These are phyloP conservation scores for Penicillium sp. DNA, from an alignment of 2,329 filamentous ascomycete genomes.

Conservation along the genomic window DNA sequence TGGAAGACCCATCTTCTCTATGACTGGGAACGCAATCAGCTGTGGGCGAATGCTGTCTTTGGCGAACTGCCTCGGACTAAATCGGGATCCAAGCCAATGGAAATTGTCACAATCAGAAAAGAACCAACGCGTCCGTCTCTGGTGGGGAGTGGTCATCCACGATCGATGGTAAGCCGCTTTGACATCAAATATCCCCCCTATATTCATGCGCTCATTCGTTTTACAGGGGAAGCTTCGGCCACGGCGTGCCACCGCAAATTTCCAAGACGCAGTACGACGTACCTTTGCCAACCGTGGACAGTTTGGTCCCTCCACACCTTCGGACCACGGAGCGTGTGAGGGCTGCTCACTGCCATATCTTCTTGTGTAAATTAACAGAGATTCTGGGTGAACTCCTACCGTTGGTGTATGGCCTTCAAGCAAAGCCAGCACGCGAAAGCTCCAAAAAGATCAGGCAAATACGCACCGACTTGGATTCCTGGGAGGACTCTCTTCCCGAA, in stretches of 20 bases:
- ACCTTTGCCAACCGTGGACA: constrained; percentile 45
- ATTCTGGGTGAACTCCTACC: constrained; percentile 43
- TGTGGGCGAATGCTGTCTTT: constrained; percentile 50
- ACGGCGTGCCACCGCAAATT: constrained; percentile 51
- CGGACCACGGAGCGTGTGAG: constrained; percentile 38
- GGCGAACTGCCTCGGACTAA: constrained; percentile 51
- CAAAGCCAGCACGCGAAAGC: constrained; percentile 38
- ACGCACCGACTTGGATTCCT: constrained; percentile 41
- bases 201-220: constrained; percentile 15
- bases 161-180: constrained; percentile 44
- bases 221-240: constrained; percentile 48
- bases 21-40: constrained; percentile 53
- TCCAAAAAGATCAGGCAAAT: constrained; percentile 43
- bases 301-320: constrained; percentile 33
- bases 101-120: constrained; percentile 48
- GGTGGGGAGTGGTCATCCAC: constrained; percentile 54
- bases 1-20: constrained; percentile 55
- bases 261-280: constrained; percentile 52
- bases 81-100: constrained; percentile 51
- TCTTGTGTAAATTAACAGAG: constrained; percentile 47
- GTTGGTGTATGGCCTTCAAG: constrained; percentile 42
- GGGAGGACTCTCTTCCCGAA: constrained; percentile 42
- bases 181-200: background rate
- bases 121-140: constrained; percentile 46
- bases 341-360: constrained; percentile 48